Evolutionary conservation across 768 basidiomycete species (phyloP).

Genomic region (Boletus reticulatus): DNA sequence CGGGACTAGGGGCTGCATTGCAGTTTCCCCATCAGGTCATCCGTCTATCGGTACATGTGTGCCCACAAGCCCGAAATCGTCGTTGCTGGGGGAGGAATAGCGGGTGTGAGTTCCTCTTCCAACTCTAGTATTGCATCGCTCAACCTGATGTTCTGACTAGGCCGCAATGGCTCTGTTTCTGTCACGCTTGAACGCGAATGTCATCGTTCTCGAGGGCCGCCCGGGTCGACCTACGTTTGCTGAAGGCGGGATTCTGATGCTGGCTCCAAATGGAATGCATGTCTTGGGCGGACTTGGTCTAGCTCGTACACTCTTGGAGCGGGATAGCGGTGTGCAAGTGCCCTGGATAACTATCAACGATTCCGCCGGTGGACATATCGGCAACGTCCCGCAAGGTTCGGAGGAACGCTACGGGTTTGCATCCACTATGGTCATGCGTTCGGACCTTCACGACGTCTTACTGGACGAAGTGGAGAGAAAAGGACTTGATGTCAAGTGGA

Average conservation of each 20-base stretch:
- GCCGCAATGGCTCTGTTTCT: slow-evolving; percentile 24
- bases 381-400: slow-evolving; percentile 27
- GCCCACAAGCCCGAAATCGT: slow-evolving; percentile 21
- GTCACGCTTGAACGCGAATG: slow-evolving; percentile 16
- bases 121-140: neutral
- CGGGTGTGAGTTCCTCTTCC: slow-evolving; percentile 21
- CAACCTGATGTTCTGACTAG: slow-evolving; percentile 5
- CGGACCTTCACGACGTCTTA: slow-evolving; percentile 32
- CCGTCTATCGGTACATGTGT: slow-evolving; percentile 10
- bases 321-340: slow-evolving; percentile 17
- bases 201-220: slow-evolving; percentile 26
- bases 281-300: slow-evolving; percentile 27
- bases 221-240: slow-evolving; percentile 11
- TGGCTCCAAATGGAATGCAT: slow-evolving; percentile 30
- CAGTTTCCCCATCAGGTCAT: neutral
- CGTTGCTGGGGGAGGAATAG: slow-evolving; percentile 27
- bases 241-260: slow-evolving; percentile 28
- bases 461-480: slow-evolving; percentile 26
- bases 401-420: slow-evolving; percentile 26
- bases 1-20: neutral
- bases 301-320: slow-evolving; percentile 21
- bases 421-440: slow-evolving; percentile 27
- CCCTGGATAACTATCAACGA: slow-evolving; percentile 22
- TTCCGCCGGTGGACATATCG: slow-evolving; percentile 20
- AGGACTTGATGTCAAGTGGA: slow-evolving; percentile 20